phyloP scores from a whole-genome alignment of 2,329 filamentous ascomycete species.

The Penicillium sp. region DNA sequence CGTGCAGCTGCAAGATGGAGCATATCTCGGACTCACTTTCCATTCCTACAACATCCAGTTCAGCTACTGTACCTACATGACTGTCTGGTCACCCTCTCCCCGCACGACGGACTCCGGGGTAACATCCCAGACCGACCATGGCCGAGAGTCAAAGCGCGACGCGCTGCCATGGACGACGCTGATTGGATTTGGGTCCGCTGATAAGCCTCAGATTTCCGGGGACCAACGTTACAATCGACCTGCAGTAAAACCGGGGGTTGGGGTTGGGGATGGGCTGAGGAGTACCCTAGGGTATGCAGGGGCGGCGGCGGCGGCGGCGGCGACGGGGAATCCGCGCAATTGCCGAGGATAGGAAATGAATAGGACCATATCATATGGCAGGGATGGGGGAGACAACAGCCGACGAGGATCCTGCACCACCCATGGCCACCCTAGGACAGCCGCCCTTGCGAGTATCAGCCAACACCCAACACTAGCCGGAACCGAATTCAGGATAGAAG shows the following conservation, averaged over 20 bases:
- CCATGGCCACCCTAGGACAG: background rate
- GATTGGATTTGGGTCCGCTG: background rate
- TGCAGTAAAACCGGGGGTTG: background rate
- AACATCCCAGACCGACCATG: constrained; percentile 13
- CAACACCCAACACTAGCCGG: background rate
- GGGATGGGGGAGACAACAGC: background rate
- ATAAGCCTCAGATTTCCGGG: background rate
- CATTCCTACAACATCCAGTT: background rate
- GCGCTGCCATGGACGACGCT: background rate
- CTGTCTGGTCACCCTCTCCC: background rate
- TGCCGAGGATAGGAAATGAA: background rate
- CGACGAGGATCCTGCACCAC: background rate
- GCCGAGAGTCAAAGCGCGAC: constrained; percentile 8
- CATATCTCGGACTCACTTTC: background rate
- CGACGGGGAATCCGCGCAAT: too few species aligned
- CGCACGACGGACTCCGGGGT: constrained; percentile 16
- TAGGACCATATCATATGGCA: too few species aligned
- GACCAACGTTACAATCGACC: background rate
- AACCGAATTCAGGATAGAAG: background rate
- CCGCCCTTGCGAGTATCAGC: background rate
- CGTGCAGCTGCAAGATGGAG: background rate
- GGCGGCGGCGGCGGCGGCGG: too few species aligned
- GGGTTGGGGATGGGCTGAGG: background rate
- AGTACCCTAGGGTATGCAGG: background rate
- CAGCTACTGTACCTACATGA: background rate